phyloP scores from a whole-genome alignment of 495 filamentous ascomycete genomes.

The Aspergillus nanangensis region DNA sequence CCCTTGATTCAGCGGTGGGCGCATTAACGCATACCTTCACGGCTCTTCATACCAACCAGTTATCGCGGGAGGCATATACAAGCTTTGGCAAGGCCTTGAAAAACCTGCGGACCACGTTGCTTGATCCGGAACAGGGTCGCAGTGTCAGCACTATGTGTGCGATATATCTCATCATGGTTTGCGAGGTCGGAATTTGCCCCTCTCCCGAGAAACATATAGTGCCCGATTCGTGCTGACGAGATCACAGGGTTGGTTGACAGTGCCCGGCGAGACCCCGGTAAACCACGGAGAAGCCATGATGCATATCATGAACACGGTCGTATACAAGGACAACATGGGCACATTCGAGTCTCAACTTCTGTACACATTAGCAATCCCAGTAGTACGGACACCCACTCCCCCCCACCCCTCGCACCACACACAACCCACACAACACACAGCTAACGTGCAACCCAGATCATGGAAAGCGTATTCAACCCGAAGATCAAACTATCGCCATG shows the following conservation, averaged over 20 bases:
- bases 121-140: constrained; percentile 24
- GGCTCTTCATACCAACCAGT: constrained; percentile 14
- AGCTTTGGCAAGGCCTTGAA: constrained; percentile 26
- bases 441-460: constrained; percentile 15
- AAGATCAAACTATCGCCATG: constrained; percentile 18
- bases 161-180: constrained; percentile 37
- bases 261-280: constrained; percentile 10
- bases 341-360: constrained; percentile 28
- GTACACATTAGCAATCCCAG: constrained; percentile 25
- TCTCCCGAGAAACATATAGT: not conserved
- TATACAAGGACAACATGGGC: constrained; percentile 15
- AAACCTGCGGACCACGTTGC: constrained; percentile 25
- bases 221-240: not conserved
- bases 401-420: not conserved
- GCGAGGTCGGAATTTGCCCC: constrained; percentile 24
- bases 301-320: constrained; percentile 24
- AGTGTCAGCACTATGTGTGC: constrained; percentile 36
- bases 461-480: constrained; percentile 30
- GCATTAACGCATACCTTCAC: constrained; percentile 24
- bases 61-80: constrained; percentile 13
- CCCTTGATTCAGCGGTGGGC: constrained; percentile 30
- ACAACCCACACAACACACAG: not conserved
- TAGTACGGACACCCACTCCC: constrained; percentile 19
- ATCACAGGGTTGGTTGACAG: constrained; percentile 26
- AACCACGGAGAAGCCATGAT: constrained; percentile 30